Evolutionary conservation across 805 yeast genomes (phyloP).

Genomic region (Candida suzukii): DNA sequence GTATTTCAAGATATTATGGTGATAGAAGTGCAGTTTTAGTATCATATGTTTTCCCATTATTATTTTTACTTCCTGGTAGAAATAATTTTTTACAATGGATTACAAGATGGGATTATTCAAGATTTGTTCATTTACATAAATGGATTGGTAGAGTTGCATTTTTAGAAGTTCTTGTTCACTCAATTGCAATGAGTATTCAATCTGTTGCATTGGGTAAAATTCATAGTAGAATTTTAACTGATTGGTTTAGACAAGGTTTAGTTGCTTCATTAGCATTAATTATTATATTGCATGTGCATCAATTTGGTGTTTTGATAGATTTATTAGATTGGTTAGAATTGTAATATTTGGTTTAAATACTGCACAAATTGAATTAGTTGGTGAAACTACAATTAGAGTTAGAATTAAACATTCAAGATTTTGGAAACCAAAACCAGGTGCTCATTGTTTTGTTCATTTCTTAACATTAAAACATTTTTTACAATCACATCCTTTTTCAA

Average conservation of each 20-base stretch:
- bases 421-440: slow-evolving; percentile 51
- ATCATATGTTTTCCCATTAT: slow-evolving; percentile 41
- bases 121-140: slow-evolving; percentile 52
- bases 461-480: slow-evolving; percentile 44
- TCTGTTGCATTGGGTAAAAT: slow-evolving; percentile 15
- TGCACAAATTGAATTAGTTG: slow-evolving; percentile 30
- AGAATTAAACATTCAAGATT: slow-evolving; percentile 37
- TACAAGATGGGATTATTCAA: slow-evolving; percentile 50
- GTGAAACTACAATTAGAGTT: slow-evolving; percentile 42
- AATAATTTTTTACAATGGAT: slow-evolving; percentile 54
- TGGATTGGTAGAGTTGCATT: slow-evolving; percentile 43
- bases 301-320: slow-evolving; percentile 49
- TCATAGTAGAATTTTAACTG: slow-evolving; percentile 18
- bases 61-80: slow-evolving; percentile 54
- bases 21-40: slow-evolving; percentile 48
- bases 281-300: slow-evolving; percentile 33
- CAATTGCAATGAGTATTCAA: slow-evolving; percentile 21
- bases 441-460: slow-evolving; percentile 55
- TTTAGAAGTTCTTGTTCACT: slow-evolving; percentile 39
- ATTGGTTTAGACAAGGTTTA: slow-evolving; percentile 25
- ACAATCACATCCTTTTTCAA: slow-evolving; percentile 66
- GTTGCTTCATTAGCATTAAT: slow-evolving; percentile 31
- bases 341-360: slow-evolving; percentile 29
- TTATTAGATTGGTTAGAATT: slow-evolving; percentile 35
- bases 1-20: slow-evolving; percentile 30